phyloP scores from a whole-genome alignment of 2,329 filamentous ascomycete species.

The Diplodia scrobiculata region DNA sequence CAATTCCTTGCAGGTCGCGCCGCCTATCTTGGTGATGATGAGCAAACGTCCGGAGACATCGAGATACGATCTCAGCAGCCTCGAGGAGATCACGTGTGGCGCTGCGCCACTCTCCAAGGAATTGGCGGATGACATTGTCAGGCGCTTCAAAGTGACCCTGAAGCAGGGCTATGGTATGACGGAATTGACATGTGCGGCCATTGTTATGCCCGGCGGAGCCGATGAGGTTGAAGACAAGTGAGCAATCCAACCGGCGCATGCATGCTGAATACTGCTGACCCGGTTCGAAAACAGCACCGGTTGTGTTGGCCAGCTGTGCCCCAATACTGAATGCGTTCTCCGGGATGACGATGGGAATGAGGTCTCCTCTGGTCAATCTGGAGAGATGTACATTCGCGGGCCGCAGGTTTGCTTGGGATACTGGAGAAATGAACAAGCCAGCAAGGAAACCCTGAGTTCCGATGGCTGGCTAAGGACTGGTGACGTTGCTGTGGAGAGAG shows the following conservation, averaged over 20 bases:
- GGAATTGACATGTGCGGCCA: conserved; percentile 53
- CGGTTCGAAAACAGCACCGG: conserved; percentile 41
- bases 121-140: conserved; percentile 56
- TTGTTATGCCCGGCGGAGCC: conserved; percentile 38
- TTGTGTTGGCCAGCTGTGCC: conserved; percentile 66
- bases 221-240: conserved; percentile 30
- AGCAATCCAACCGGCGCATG: background rate
- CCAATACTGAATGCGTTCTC: conserved; percentile 71
- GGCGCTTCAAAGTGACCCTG: conserved; percentile 58
- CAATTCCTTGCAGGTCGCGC: conserved; percentile 67
- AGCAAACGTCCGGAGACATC: conserved; percentile 68
- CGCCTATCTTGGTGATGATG: conserved; percentile 72
- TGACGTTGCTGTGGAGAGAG: conserved; percentile 65
- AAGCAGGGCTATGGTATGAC: conserved; percentile 89
- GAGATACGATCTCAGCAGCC: conserved; percentile 68
- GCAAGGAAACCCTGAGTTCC: conserved; percentile 60
- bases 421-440: conserved; percentile 71
- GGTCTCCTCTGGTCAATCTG: conserved; percentile 55
- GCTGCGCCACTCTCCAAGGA: conserved; percentile 64
- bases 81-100: conserved; percentile 63
- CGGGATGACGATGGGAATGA: conserved; percentile 62
- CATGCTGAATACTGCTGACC: conserved; percentile 42
- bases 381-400: conserved; percentile 72
- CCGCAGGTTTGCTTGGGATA: conserved; percentile 77
- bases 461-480: conserved; percentile 74